phyloP scores from a whole-genome alignment of 2,329 filamentous ascomycete species.

The Leptographium radiaticola region DNA sequence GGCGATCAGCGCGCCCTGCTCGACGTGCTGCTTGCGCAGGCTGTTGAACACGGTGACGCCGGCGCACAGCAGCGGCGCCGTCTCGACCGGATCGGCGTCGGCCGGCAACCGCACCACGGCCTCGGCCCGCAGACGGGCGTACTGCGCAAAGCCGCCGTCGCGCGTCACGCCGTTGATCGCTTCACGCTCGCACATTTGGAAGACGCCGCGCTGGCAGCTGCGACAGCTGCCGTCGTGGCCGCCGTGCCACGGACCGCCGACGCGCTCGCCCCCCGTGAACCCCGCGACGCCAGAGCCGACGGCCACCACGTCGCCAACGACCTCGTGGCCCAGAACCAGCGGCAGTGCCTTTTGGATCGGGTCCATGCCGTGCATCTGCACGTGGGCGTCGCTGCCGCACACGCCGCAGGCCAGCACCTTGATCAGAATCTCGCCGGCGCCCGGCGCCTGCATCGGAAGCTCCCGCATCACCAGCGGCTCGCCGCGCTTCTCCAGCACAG shows the following conservation, averaged over 20 bases:
- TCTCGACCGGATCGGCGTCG: conserved; percentile 36
- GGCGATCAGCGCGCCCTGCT: conserved; percentile 39
- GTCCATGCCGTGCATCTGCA: conserved; percentile 32
- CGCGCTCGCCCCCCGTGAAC: conserved; percentile 50
- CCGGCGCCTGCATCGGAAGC: conserved; percentile 41
- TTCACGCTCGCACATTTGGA: conserved; percentile 54
- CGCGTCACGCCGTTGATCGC: conserved; percentile 51
- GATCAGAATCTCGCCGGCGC: conserved; percentile 48
- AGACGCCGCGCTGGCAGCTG: conserved; percentile 47
- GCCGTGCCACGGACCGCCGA: conserved; percentile 59
- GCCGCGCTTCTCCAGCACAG: conserved; percentile 40
- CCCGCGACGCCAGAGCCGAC: conserved; percentile 42
- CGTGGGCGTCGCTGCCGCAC: conserved; percentile 48
- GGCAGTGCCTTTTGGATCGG: conserved; percentile 43
- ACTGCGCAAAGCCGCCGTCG: conserved; percentile 58
- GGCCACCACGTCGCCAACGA: conserved; percentile 53
- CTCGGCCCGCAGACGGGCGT: conserved; percentile 45
- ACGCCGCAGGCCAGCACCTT: conserved; percentile 62
- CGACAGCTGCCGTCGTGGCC: conserved; percentile 50
- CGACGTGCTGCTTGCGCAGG: conserved; percentile 39
- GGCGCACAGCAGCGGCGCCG: conserved; percentile 49
- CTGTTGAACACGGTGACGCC: conserved; percentile 52
- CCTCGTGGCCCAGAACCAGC: conserved; percentile 56
- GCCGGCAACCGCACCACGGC: conserved; percentile 43
- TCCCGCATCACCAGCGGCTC: conserved; percentile 45